Percentiles rank a stretch among this genome's conserved stretches.
These are phyloP conservation scores for Ophiocordyceps camponoti-saundersi DNA, from an alignment of 2,329 filamentous ascomycete genomes.

Conservation along the genomic window DNA sequence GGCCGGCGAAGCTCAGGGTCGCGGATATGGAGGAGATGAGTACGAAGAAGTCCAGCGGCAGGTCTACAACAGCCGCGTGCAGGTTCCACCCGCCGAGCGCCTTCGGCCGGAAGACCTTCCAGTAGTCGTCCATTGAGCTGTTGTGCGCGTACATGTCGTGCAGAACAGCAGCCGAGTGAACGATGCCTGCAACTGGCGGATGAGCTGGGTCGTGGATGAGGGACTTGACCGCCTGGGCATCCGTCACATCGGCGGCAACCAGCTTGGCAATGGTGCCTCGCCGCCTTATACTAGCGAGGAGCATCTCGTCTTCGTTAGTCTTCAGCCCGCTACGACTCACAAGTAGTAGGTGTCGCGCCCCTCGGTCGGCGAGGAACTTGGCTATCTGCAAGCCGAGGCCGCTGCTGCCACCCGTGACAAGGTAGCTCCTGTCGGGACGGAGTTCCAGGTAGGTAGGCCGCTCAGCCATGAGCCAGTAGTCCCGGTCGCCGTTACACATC, in stretches of 20 bases:
- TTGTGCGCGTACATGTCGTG: not conserved
- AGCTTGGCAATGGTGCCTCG: not conserved
- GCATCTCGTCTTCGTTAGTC: not conserved
- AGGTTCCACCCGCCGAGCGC: not conserved
- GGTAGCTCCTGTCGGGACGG: not conserved
- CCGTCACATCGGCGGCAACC: not conserved
- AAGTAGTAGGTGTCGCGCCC: not conserved
- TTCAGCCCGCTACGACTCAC: not conserved
- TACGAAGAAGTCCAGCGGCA: not conserved
- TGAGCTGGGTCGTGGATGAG: not conserved
- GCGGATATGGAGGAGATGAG: not conserved
- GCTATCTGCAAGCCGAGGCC: not conserved
- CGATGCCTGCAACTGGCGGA: not conserved
- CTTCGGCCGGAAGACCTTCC: not conserved
- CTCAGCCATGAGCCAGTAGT: too few relatives aligned
- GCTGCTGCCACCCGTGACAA: not conserved
- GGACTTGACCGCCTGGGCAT: not conserved
- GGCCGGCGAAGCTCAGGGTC: not conserved
- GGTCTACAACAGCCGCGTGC: not conserved
- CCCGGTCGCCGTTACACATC: not conserved
- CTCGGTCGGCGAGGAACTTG: slow-evolving; percentile 1
- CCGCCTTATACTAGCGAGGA: not conserved
- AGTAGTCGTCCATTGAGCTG: not conserved
- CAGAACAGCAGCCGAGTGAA: not conserved
- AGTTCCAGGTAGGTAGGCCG: not conserved